A percentile compares a stretch with the other conserved stretches of the same genome.
Evolutionary conservation across 768 basidiomycete species (phyloP).

Genomic region (Serpula lacrymans): DNA sequence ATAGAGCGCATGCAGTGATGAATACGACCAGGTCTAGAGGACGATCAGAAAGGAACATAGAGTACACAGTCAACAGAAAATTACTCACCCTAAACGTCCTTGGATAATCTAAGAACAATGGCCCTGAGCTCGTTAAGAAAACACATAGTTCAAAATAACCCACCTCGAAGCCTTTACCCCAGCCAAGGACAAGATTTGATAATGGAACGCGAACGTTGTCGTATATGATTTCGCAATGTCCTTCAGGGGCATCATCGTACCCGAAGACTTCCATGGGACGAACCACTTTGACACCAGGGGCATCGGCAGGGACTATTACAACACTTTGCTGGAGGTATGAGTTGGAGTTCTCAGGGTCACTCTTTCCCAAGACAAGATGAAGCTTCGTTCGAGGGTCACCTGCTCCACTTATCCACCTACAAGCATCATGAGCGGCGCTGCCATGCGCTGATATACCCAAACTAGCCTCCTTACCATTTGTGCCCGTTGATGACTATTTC

Average conservation of each 20-base stretch:
- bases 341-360: conserved; percentile 78
- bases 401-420: conserved; percentile 96
- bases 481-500: conserved; percentile 94
- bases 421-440: too few species aligned
- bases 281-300: conserved; percentile 83
- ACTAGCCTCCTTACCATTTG: conserved; percentile 67
- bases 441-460: too few species aligned
- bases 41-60: conserved; percentile 1
- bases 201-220: conserved; percentile 90
- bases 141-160: conserved; percentile 3
- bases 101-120: conserved; percentile 69
- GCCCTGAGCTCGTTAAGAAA: neutral
- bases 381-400: conserved; percentile 87
- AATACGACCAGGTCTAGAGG: conserved; percentile 81
- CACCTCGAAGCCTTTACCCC: conserved; percentile 95
- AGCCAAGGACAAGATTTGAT: conserved; percentile 80
- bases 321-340: conserved; percentile 87
- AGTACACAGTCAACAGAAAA: neutral
- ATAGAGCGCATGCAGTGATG: conserved; percentile 99
- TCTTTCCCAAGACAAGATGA: conserved; percentile 94
- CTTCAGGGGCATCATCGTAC: conserved; percentile 94
- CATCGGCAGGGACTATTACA: conserved; percentile 87
- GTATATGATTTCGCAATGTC: conserved; percentile 94
- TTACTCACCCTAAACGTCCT: conserved; percentile 82
- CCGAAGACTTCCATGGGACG: conserved; percentile 95